Conservation (phyloP, 1,139 yeast genomes). For the Suhomyces atakaporum region DNA sequence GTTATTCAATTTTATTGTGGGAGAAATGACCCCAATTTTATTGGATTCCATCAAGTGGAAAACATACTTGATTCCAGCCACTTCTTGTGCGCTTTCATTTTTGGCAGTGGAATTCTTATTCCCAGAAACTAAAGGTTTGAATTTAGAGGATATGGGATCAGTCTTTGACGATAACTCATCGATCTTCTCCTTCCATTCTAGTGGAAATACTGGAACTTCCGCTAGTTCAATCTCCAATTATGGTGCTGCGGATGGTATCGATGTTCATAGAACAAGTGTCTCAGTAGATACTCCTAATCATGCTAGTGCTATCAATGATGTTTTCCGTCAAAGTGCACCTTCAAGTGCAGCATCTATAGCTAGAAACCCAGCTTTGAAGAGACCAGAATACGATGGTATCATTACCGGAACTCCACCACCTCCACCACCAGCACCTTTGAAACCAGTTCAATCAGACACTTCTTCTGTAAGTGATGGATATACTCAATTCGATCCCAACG, state of each 20-base stretch:
- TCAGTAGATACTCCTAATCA: conserved; percentile 17
- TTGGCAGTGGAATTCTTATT: conserved; percentile 67
- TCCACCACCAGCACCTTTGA: conserved; percentile 17
- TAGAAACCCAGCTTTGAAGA: conserved; percentile 37
- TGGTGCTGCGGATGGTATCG: conserved; percentile 21
- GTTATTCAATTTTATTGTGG: conserved; percentile 92
- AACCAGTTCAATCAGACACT: conserved; percentile 28
- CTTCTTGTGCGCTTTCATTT: conserved; percentile 68
- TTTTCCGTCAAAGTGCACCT: conserved; percentile 25
- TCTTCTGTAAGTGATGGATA: conserved; percentile 9
- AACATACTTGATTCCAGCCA: conserved; percentile 78
- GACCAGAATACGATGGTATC: conserved; percentile 36
- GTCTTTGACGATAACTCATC: conserved; percentile 38
- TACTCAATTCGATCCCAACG: conserved; percentile 18
- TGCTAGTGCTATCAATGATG: conserved; percentile 17
- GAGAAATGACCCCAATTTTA: conserved; percentile 85
- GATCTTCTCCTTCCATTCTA: conserved; percentile 47
- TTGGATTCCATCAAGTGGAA: conserved; percentile 79
- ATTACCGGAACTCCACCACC: conserved; percentile 33
- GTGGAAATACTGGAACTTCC: conserved; percentile 17
- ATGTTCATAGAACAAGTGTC: conserved; percentile 22
- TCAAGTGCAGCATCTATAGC: conserved; percentile 42
- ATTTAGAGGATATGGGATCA: conserved; percentile 81
- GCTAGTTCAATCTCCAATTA: conserved; percentile 14
- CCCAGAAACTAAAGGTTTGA: conserved; percentile 90